Conservation (phyloP, 176 grass and related monocot genomes). For the Oryza officinalis region DNA sequence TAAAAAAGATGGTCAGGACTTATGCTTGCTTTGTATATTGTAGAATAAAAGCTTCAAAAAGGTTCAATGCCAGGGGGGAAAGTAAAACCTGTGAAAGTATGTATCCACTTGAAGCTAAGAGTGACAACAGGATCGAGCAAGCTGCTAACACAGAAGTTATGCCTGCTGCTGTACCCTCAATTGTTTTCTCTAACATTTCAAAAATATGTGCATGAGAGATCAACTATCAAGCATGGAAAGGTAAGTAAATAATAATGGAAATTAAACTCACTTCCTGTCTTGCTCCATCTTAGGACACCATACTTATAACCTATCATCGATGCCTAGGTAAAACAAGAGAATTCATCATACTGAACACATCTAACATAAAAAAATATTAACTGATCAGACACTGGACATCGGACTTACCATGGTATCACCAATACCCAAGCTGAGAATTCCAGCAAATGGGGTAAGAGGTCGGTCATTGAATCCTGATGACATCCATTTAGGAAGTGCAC, state of each 20-base stretch:
- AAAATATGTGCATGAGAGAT: not conserved
- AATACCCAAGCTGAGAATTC: conserved; percentile 98
- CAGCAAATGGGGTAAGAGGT: conserved; percentile 85
- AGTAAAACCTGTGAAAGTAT: conserved; percentile 87
- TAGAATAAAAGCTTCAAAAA: not conserved
- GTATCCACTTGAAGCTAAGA: conserved; percentile 80
- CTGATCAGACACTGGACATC: not conserved
- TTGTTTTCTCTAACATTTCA: conserved; percentile 77
- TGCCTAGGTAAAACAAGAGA: conserved; percentile 54
- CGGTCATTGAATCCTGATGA: conserved; percentile 85
- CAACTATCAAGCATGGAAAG: conserved; percentile 6
- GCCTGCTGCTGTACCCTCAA: conserved; percentile 93
- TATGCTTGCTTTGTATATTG: not conserved
- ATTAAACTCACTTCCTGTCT: conserved; percentile 77
- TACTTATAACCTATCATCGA: conserved; percentile 97
- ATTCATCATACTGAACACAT: not conserved
- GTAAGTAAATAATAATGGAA: not conserved
- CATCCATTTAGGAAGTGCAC: conserved; percentile 98
- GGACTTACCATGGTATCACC: conserved; percentile 90
- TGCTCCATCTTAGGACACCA: conserved; percentile 92
- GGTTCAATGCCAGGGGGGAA: not conserved
- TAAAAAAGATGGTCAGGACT: conserved; percentile 25
- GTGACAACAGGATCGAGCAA: conserved; percentile 76
- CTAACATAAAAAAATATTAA: not conserved
- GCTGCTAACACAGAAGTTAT: conserved; percentile 86